Evolutionary conservation across 768 basidiomycete species (phyloP), one percentile per base, ranked within the genome.

Genomic region (Kockovaella imperatae): DNA sequence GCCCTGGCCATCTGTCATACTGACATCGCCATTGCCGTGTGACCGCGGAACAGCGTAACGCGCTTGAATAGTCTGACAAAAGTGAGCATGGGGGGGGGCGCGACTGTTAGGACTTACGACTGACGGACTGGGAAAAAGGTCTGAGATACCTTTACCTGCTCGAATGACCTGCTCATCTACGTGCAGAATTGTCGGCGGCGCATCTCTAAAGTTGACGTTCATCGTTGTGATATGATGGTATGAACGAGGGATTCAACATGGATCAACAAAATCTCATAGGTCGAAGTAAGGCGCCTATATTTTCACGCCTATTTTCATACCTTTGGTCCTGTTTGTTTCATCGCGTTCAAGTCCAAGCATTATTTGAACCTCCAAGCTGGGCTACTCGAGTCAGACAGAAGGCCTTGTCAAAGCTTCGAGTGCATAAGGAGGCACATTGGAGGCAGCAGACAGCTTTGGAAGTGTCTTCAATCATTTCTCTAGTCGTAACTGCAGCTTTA

Each of bases 141-240:
- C 67, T 17, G 30, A 35, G 6, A 64, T 30, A 2, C 67, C 67
- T 11, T 54, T 24, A 2, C 47, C 49, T n/a, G 60, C 67, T 5
- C 62, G 52, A 11, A 67, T 44, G 0, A 52, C 45, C 10, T 63
- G 55, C 4, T 49, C 45, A 44, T 69, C 67, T 39, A 60, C 40
- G 15, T 67, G 62, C 15, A 64, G 47, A 24, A 69, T 53, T 0
- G 57, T 45, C 3, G 60, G 46, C 6, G 49, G 53, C 13, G 36
- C 35, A 18, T 69, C 67, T 29, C 58, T 45, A 15, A 54, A 39
- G n/a, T 56, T 29, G 38, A 45, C 45, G 5, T 49, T 26, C 58
- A 60, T 59, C 18, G 3, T 50, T 23, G 2, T 38, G 36, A 38
- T 20, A 20, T 14, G 36, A 20, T 20, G 36, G n/a, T 32, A 32